These are phyloP conservation scores for Spathaspora sp. DNA, from an alignment of 805 yeast genomes.

Conservation along the genomic window DNA sequence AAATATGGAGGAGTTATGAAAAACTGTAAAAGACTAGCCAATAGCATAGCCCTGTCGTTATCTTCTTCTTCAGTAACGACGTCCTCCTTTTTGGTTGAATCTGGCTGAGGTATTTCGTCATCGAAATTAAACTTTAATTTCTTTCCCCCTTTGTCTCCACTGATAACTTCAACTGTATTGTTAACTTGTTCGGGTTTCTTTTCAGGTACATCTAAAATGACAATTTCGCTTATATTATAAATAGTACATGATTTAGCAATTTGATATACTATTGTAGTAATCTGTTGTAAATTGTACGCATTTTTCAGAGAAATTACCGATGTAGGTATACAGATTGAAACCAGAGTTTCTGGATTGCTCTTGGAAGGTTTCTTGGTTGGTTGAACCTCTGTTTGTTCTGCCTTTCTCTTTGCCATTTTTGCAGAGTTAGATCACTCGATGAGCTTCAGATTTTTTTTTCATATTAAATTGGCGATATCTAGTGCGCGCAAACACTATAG, in stretches of 20 bases:
- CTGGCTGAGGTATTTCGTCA: constrained; percentile 17
- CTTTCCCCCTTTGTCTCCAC: constrained; percentile 22
- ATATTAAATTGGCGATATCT: too few species aligned
- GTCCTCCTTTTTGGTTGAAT: constrained; percentile 5
- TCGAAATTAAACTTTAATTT: constrained; percentile 13
- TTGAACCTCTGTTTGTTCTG: constrained; percentile 16
- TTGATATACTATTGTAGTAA: constrained; percentile 70
- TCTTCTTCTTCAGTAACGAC: not conserved
- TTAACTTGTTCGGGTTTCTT: constrained; percentile 12
- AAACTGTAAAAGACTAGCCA: constrained; percentile 71
- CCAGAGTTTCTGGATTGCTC: constrained; percentile 23
- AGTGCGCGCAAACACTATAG: not conserved
- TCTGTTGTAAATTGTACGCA: constrained; percentile 67
- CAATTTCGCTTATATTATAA: constrained; percentile 70
- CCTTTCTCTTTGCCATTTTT: constrained; percentile 23
- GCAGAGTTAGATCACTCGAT: not conserved
- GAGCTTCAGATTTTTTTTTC: not conserved
- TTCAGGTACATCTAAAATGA: constrained; percentile 55
- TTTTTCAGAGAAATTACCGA: constrained; percentile 50
- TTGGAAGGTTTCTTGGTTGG: constrained; percentile 31
- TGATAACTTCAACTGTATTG: constrained; percentile 15
- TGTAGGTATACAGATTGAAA: constrained; percentile 72
- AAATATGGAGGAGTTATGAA: constrained; percentile 85
- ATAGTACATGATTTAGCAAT: constrained; percentile 71
- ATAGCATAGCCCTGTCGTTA: constrained; percentile 27